Base-by-base conservation (phyloP, 192 early-diverging fungal species). In the Linnemannia elongata region DNA sequence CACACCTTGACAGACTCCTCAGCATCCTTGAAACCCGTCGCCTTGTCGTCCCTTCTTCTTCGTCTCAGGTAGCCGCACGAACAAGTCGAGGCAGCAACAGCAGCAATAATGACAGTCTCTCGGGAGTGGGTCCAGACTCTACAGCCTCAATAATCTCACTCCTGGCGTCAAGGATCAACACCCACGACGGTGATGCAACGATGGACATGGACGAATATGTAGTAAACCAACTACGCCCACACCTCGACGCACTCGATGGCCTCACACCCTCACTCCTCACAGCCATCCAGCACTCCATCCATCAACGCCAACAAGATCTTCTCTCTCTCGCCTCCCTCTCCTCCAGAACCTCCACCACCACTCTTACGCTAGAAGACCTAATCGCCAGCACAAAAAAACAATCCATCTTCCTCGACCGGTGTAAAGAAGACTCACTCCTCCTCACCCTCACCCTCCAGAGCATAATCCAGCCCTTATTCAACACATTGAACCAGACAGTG, bases 1-100 rank as follows among this genome's bases (percentile, higher is more conserved):
- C 41, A 6, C 79, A 81, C 47, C 38, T 87, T 30, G 85, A 87
- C 54, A 79, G 63, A 18, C 78, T 87, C 52, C 54, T 87, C 47
- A 80, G 79, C 22, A 80, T 78, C 33, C 42, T 87, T 22, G 85
- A 87, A n/a, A 47, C 63, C 12, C 75, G 79, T 1, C 69, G 79
- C 20, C 75, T 81, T 1, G 4, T 44, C 54, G 7, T 74, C 27
- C 45, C 49, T 8, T 45, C 44, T 10, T 30, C 27, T 4, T 2
- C n/a, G 2, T 41, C 18, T 47, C 44, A 12, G 6, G 0, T 24
- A 73, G 39, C 15, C 42, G 44, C 13, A 1, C 27, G 22, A 30
- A 49, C 3, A 4, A 73, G 72, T 45, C 39, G 42, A 15, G 42
- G 72, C 22, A 45, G n/a, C 27, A 73, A 15, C 12, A 39, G 8